Evolutionary conservation across 73 alveolate genomes (phyloP).

Genomic region (Stentor coeruleus): DNA sequence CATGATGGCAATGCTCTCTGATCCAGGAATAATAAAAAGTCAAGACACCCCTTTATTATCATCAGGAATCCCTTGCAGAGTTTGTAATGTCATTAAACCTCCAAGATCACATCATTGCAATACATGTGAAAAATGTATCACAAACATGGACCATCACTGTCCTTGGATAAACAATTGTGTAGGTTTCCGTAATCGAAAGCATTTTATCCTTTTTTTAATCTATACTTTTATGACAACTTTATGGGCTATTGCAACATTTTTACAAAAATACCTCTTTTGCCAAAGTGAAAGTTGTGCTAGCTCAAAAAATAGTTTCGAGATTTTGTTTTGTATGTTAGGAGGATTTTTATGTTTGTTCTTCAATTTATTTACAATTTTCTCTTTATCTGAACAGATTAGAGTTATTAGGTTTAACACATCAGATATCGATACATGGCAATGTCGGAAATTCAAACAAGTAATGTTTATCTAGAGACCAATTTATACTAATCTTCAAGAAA

Average conservation of each 20-base stretch:
- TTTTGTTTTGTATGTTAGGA: too few relatives aligned
- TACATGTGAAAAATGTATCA: constrained; percentile 3
- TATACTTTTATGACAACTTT: background rate
- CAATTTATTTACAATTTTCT: background rate
- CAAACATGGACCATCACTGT: constrained; percentile 26
- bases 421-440: background rate
- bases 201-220: background rate
- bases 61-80: background rate
- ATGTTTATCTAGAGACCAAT: background rate
- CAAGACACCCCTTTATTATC: background rate
- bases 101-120: background rate
- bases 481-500: background rate
- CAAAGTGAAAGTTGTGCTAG: too few relatives aligned
- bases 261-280: too few relatives aligned
- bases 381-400: background rate
- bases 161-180: constrained; percentile 21
- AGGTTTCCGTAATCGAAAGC: background rate
- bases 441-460: background rate
- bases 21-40: background rate
- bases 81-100: background rate
- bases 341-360: background rate
- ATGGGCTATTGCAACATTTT: background rate
- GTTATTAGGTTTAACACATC: background rate
- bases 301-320: too few relatives aligned
- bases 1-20: background rate